phyloP scores from a whole-genome alignment of 345 rosid genomes.

The Acer yangbiense region DNA sequence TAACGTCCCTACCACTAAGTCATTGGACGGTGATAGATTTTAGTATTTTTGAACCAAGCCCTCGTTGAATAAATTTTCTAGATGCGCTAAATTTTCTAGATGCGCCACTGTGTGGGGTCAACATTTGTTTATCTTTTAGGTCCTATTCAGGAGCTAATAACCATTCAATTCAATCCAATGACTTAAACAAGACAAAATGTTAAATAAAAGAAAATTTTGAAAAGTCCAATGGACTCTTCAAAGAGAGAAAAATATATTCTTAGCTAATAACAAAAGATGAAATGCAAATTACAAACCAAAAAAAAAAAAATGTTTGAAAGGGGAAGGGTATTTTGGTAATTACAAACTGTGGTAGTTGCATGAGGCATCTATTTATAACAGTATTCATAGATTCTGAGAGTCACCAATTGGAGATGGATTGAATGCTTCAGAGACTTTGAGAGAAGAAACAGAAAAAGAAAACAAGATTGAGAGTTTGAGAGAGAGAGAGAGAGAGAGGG shows the following conservation, averaged over 20 bases:
- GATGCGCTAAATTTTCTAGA: too few relatives aligned
- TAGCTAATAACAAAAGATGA: too few relatives aligned
- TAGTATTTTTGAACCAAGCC: too few relatives aligned
- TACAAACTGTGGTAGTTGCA: not conserved
- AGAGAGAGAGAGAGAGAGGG: not conserved
- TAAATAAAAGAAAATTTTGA: too few relatives aligned
- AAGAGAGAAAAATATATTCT: not conserved
- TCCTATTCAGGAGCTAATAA: not conserved
- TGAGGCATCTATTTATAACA: constrained; percentile 15
- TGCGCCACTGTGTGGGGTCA: not conserved
- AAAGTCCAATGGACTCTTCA: not conserved
- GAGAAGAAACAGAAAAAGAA: not conserved
- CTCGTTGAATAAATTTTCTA: too few relatives aligned
- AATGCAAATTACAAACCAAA: not conserved
- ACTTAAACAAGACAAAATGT: too few relatives aligned
- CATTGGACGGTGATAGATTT: too few relatives aligned
- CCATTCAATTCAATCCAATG: not conserved
- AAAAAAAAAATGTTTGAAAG: not conserved
- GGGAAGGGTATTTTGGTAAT: constrained; percentile 16
- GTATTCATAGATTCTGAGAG: not conserved
- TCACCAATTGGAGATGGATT: not conserved
- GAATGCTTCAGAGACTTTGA: not conserved
- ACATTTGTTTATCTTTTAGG: not conserved
- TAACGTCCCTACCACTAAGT: too few relatives aligned
- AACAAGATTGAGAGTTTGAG: not conserved